These are phyloP conservation scores for Rhododendron williamsianum DNA, from an alignment of 148 eudicot genomes.

Conservation along the genomic window DNA sequence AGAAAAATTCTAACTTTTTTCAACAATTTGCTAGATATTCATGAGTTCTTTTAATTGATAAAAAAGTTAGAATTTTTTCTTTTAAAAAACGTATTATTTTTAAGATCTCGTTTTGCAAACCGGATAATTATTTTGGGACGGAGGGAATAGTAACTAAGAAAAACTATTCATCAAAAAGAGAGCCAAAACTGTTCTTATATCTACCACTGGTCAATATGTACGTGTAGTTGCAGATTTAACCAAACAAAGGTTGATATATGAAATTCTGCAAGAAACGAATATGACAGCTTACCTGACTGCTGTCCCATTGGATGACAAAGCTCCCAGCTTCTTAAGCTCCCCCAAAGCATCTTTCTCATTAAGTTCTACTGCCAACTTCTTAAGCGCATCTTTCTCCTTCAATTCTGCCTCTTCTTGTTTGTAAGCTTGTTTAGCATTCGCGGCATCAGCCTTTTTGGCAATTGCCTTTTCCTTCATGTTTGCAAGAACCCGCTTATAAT, in stretches of 20 bases:
- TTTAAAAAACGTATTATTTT: no score
- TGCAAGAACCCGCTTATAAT: conserved; percentile 77
- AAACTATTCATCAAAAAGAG: neutral
- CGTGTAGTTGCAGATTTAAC: neutral
- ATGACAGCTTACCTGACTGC: conserved; percentile 30
- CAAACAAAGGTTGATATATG: neutral
- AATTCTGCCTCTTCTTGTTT: conserved; percentile 42
- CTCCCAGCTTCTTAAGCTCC: conserved; percentile 77
- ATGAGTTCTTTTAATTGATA: no score
- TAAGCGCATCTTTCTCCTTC: neutral
- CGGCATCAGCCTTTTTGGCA: conserved; percentile 45
- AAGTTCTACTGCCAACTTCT: conserved; percentile 25
- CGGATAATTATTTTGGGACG: no score
- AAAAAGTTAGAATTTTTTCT: no score
- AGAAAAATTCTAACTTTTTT: no score
- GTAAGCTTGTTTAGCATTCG: neutral
- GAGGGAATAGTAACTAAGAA: neutral
- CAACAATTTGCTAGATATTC: no score
- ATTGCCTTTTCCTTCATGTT: conserved; percentile 53
- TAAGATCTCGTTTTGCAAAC: no score
- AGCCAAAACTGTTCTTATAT: conserved; percentile 11
- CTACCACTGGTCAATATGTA: conserved; percentile 27
- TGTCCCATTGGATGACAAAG: conserved; percentile 31
- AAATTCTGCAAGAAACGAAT: neutral
- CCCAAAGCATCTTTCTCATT: conserved; percentile 78